These are phyloP conservation scores for Petunia axillaris DNA, from an alignment of 257 asterid species.

Conservation along the genomic window DNA sequence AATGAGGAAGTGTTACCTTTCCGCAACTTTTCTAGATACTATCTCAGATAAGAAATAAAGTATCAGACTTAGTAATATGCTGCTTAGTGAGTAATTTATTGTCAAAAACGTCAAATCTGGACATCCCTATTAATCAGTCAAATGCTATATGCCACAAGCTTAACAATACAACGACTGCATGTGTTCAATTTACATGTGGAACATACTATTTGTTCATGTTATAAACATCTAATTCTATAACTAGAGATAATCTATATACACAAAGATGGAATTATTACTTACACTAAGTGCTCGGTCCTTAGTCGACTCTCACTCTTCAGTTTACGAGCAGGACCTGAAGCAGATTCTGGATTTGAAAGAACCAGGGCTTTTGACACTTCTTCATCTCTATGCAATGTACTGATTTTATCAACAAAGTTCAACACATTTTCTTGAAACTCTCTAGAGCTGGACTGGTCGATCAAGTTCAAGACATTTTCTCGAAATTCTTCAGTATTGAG, in stretches of 20 bases:
- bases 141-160: not conserved
- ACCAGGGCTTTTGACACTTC: conserved; percentile 43
- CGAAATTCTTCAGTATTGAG: conserved; percentile 33
- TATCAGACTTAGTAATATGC: not conserved
- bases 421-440: conserved; percentile 25
- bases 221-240: not conserved
- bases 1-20: not conserved
- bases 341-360: conserved; percentile 24
- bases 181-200: conserved; percentile 9
- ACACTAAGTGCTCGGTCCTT: conserved; percentile 56
- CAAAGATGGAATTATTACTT: conserved; percentile 33
- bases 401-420: conserved; percentile 12
- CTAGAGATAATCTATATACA: not conserved
- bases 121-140: not conserved
- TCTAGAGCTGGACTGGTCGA: conserved; percentile 19
- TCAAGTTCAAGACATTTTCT: conserved; percentile 13
- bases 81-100: not conserved
- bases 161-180: not conserved
- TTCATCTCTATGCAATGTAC: not conserved
- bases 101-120: not conserved
- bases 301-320: conserved; percentile 29
- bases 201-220: conserved; percentile 11
- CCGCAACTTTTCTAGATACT: not conserved
- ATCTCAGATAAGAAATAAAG: not conserved
- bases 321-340: conserved; percentile 35